These are phyloP conservation scores for Flaveria floridana DNA, from an alignment of 140 eudicot species.

Conservation along the genomic window DNA sequence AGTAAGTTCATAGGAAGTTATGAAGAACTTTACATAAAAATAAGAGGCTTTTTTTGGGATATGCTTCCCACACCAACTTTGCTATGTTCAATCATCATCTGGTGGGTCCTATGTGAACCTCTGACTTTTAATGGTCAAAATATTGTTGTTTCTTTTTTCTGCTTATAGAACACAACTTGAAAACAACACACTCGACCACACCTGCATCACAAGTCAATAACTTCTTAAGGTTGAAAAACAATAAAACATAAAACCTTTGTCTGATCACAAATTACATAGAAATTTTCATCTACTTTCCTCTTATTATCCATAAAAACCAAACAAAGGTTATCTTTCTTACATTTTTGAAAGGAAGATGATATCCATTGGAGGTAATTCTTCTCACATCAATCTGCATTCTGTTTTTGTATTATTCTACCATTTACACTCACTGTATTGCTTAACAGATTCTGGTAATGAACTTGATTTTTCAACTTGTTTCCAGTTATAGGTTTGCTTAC, in stretches of 20 bases:
- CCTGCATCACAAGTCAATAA: conserved; percentile 2
- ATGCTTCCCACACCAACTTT: too few relatives aligned
- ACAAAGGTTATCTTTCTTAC: not conserved
- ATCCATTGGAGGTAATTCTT: conserved; percentile 7
- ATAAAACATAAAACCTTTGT: not conserved
- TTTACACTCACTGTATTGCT: not conserved
- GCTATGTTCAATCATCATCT: too few relatives aligned
- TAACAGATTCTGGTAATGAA: not conserved
- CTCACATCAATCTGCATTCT: not conserved
- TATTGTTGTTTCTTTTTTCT: not conserved
- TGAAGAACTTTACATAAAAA: not conserved
- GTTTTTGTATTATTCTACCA: not conserved
- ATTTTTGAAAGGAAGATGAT: not conserved
- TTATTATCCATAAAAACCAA: not conserved
- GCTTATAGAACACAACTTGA: not conserved
- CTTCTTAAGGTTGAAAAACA: not conserved
- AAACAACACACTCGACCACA: not conserved
- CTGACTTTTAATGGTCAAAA: not conserved
- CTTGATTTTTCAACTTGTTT: not conserved
- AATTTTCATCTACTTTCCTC: not conserved
- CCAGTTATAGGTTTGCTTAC: conserved; percentile 32
- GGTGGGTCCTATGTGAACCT: not conserved
- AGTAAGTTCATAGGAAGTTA: not conserved
- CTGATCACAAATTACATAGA: not conserved
- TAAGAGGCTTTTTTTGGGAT: not conserved